phyloP scores from a whole-genome alignment of 805 yeast genomes.

The Myxozyma neglecta region DNA sequence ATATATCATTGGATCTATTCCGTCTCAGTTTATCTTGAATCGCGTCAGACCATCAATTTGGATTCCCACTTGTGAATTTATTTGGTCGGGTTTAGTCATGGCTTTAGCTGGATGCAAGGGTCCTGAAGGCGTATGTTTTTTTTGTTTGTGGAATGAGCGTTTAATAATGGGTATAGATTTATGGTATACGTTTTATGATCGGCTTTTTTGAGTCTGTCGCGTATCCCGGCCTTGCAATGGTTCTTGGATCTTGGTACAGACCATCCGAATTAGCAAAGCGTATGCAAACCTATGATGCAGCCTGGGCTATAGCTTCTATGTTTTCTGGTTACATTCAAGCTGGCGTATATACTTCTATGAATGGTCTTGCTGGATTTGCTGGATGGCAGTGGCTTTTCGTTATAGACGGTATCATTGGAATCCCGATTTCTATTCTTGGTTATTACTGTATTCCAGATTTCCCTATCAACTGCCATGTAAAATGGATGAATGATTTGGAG shows the following conservation, averaged over 20 bases:
- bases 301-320: constrained; percentile 62
- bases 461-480: constrained; percentile 55
- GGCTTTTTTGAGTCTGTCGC: constrained; percentile 54
- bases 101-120: constrained; percentile 42
- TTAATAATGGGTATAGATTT: constrained; percentile 24
- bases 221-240: constrained; percentile 50
- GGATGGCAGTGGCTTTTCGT: constrained; percentile 54
- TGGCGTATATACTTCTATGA: constrained; percentile 50
- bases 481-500: constrained; percentile 44
- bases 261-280: constrained; percentile 60
- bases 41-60: constrained; percentile 36
- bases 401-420: constrained; percentile 29
- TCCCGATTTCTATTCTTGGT: constrained; percentile 26
- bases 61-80: constrained; percentile 30
- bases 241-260: constrained; percentile 50
- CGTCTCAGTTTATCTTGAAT: constrained; percentile 43
- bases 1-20: constrained; percentile 49
- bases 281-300: constrained; percentile 59
- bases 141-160: background rate
- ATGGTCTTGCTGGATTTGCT: constrained; percentile 53
- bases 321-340: constrained; percentile 65
- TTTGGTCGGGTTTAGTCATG: constrained; percentile 48
- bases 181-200: constrained; percentile 27
- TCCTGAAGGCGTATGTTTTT: constrained; percentile 40
- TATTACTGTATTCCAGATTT: constrained; percentile 57